Evolutionary conservation across 2,329 filamentous ascomycete species (phyloP), one percentile per base, ranked within the genome.

Genomic region (Colletotrichum camelliae): DNA sequence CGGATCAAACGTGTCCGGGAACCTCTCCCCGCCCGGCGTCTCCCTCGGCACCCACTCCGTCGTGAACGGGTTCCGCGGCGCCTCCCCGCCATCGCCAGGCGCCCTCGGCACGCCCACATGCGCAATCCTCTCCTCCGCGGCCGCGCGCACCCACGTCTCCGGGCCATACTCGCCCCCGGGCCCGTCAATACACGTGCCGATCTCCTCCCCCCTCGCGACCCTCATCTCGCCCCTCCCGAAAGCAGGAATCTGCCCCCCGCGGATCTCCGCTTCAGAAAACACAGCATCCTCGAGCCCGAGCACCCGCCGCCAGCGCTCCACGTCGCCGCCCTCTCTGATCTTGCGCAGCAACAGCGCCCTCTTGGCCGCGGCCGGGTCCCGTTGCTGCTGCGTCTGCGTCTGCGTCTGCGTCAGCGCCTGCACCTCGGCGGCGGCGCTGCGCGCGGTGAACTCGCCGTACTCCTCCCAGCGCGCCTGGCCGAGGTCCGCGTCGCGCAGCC

Each of bases 1-100:
- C 7, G 77, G 71, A 24, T 77, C 77, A 27, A 70, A 76, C 10
- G 33, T 65, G 6, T 39, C n/a, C 18, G 70, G 73, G 6, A 24
- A 67, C 52, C 24, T 21, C 48, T 27, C 31, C 4, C 66, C 69
- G 15, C 39, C 65, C 1, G 72, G 72, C 6, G 62, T 27, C 4
- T 65, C 55, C 2, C 77, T 64, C 13, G 64, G 39, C n/a, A 64
- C 43, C 77, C 77, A 78, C 55, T 64, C 75, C n/a, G 75, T 70
- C 35, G 77, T 75, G 31, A 76, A 78, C 16, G 77, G 77, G 58
- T 77, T 70, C 18, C 72, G 24, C 35, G 67, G 75, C 16, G 72
- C 69, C 18, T 43, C 13, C 7, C 77, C 77, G 24, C 77, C 77
- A 5, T 61, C 62, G 4, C 39, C 55, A 3, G 77, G 77, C 4